Conservation (phyloP, 2,329 filamentous ascomycete genomes). For the Mycosphaerella sp. region DNA sequence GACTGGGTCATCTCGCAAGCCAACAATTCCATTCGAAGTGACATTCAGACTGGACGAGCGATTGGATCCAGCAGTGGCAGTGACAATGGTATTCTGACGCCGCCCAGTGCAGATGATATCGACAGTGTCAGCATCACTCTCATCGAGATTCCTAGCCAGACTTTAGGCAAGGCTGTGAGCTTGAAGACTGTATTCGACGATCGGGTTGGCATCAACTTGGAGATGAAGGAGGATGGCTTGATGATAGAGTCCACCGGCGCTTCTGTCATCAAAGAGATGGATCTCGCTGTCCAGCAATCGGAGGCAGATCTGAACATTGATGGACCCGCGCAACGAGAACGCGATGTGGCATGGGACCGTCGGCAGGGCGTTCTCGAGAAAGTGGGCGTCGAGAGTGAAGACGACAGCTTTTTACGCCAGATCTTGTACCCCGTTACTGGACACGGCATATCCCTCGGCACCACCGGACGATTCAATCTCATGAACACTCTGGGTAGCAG, state of each 20-base stretch:
- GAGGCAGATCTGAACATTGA: conserved; percentile 73
- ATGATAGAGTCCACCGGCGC: conserved; percentile 66
- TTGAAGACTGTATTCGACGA: conserved; percentile 92
- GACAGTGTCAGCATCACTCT: conserved; percentile 88
- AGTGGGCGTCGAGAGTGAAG: conserved; percentile 71
- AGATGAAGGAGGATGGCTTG: conserved; percentile 95
- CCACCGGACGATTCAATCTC: conserved; percentile 71
- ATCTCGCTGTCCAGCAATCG: conserved; percentile 67
- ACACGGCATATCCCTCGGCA: conserved; percentile 74
- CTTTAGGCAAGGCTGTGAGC: conserved; percentile 78
- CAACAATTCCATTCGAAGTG: conserved; percentile 72
- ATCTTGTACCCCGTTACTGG: conserved; percentile 72
- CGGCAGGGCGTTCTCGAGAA: conserved; percentile 80
- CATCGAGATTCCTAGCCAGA: conserved; percentile 73
- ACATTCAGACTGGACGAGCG: conserved; percentile 62
- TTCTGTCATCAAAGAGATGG: conserved; percentile 82
- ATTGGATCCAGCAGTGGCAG: conserved; percentile 63
- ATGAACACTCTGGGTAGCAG: conserved; percentile 69
- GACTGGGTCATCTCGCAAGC: conserved; percentile 91
- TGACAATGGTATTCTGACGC: conserved; percentile 53
- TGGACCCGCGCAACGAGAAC: conserved; percentile 61
- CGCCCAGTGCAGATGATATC: conserved; percentile 56
- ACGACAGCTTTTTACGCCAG: conserved; percentile 73
- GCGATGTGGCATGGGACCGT: conserved; percentile 72
- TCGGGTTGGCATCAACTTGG: conserved; percentile 81